Evolutionary conservation across 108 stramenopile genomes (phyloP), one percentile per base, ranked within the genome.

Genomic region (Pseudonitzschia delicatissima): DNA sequence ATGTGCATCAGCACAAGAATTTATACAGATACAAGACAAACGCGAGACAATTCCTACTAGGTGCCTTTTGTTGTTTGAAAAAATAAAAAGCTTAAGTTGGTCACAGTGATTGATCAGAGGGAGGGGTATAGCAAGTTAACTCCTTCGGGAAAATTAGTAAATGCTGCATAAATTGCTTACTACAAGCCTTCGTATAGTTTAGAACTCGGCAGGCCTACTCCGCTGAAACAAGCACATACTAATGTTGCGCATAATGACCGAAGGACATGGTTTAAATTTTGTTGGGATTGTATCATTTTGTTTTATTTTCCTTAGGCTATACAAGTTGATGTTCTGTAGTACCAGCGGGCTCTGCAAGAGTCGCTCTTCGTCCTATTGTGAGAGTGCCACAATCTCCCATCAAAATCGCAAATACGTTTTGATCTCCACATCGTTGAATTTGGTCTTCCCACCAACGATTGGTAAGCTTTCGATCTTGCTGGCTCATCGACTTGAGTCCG

Each of bases 1-100:
- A 97, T 97, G 96, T 92, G 87, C 72, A 95, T 95, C 64, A 82
- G 84, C 52, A 90, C 94, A 27, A 78, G 91, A 66, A 91, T 95
- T 20, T 95, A 81, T 77, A 92, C 90, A 2, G 87, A 88, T 49
- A 60, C 67, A 0, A 58, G 74, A 23, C 47, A 57, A 37, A 76
- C 74, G 28, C 42, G 74, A 44, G 74, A 76, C 64, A 69, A 64
- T 50, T 69, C 68, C 29, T 76, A 76, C 45, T 76, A 69, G 28
- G 15, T 39, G 11, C 37, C 37, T 6, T 39, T 39, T 39, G 6
- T 39, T 8, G 6, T 39, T 39, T 39, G 37, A 39, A 39, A 39
- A 39, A 39, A n/a, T n/a, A n/a, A n/a, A n/a, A n/a, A n/a, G n/a
- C n/a, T n/a, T n/a, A n/a, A n/a, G n/a, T n/a, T n/a, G n/a, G n/a